phyloP scores from a whole-genome alignment of 352 stramenopile species.

The Aphanomyces euteiches region DNA sequence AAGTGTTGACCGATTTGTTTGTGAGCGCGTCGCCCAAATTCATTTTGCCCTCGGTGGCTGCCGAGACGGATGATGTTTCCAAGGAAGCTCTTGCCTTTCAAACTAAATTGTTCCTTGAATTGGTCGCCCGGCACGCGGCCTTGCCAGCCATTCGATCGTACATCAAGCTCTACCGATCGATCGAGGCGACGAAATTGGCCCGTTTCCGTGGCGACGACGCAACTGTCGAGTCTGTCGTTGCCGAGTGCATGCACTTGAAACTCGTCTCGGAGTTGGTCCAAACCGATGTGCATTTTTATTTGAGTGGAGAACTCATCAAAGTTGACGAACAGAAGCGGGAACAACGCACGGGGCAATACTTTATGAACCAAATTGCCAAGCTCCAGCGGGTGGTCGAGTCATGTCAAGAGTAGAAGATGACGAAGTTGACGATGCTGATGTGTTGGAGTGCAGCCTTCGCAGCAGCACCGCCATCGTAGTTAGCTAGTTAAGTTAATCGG shows the following conservation, averaged over 20 bases:
- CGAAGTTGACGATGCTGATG: not conserved
- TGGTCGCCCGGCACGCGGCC: slow-evolving; percentile 84
- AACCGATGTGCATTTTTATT: slow-evolving; percentile 79
- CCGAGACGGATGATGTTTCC: slow-evolving; percentile 50
- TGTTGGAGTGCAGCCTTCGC: too few relatives aligned
- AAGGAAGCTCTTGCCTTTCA: slow-evolving; percentile 59
- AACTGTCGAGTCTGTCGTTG: slow-evolving; percentile 51
- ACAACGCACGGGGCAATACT: slow-evolving; percentile 86
- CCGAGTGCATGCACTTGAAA: slow-evolving; percentile 81
- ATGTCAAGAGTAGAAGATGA: slow-evolving; percentile 44
- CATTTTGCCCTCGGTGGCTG: slow-evolving; percentile 80
- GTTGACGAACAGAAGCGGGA: slow-evolving; percentile 80
- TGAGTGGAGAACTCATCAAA: slow-evolving; percentile 72
- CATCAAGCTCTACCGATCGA: slow-evolving; percentile 96
- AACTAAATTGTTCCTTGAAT: slow-evolving; percentile 84
- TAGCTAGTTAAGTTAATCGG: too few relatives aligned
- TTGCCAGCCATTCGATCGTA: slow-evolving; percentile 92
- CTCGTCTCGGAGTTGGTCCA: slow-evolving; percentile 37
- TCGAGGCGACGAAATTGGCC: slow-evolving; percentile 92
- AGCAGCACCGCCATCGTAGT: too few relatives aligned
- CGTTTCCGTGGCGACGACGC: slow-evolving; percentile 80
- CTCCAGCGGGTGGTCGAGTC: slow-evolving; percentile 84
- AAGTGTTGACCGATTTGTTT: slow-evolving; percentile 87
- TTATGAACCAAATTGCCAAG: slow-evolving; percentile 86
- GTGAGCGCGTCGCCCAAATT: slow-evolving; percentile 94